Evolutionary conservation across 768 basidiomycete species (phyloP).

Genomic region (Vishniacozyma victoriae): DNA sequence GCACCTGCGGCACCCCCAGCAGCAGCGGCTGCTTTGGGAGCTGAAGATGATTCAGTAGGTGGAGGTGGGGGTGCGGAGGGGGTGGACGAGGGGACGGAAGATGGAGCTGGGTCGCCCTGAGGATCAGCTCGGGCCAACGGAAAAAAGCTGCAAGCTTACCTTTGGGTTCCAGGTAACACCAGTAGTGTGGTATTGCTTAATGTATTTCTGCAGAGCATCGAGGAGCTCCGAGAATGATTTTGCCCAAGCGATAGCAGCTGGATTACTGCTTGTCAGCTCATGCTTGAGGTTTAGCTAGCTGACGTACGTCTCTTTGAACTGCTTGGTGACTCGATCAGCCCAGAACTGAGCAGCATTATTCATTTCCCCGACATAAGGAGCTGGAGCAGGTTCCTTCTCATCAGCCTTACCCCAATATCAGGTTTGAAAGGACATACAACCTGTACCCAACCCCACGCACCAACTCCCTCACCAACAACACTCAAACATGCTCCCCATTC

Average conservation of each 20-base stretch:
- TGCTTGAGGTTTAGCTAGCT: not conserved
- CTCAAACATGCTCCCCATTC: conserved; percentile 71
- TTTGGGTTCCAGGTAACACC: conserved; percentile 84
- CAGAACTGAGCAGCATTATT: conserved; percentile 85
- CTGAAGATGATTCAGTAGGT: conserved; percentile 38
- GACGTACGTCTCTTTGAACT: conserved; percentile 82
- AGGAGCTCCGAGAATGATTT: conserved; percentile 63
- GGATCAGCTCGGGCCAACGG: not conserved
- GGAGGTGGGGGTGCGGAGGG: conserved; percentile 51
- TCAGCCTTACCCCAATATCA: not conserved
- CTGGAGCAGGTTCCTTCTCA: conserved; percentile 66
- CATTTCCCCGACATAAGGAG: conserved; percentile 67
- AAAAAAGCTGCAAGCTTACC: conserved; percentile 49
- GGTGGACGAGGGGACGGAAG: conserved; percentile 26
- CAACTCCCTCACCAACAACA: conserved; percentile 72
- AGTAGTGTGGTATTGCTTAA: conserved; percentile 75
- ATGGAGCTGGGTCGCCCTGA: conserved; percentile 44
- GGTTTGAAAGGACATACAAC: conserved; percentile 54
- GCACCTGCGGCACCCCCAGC: conserved; percentile 56
- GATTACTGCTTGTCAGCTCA: conserved; percentile 56
- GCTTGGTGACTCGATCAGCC: conserved; percentile 81
- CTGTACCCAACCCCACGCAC: conserved; percentile 80
- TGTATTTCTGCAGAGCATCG: conserved; percentile 74
- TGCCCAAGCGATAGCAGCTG: conserved; percentile 84
- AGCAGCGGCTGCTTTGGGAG: conserved; percentile 37